phyloP scores from a whole-genome alignment of 108 stramenopile genomes.

The Aurantiochytrium sp. region DNA sequence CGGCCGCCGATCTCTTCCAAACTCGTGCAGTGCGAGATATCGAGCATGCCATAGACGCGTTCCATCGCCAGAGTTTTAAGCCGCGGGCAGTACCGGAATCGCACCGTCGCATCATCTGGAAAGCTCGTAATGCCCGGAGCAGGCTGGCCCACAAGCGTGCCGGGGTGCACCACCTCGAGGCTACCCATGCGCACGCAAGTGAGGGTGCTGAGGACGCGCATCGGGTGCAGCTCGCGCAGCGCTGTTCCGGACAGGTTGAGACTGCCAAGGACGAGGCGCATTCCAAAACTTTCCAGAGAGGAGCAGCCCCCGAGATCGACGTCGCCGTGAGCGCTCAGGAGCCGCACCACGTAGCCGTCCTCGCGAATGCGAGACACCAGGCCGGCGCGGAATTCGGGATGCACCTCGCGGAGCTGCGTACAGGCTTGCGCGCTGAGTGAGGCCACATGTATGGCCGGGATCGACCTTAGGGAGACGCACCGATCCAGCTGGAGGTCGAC shows the following conservation, averaged over 20 bases:
- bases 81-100: not conserved
- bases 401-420: not conserved
- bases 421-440: not conserved
- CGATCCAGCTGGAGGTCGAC: not conserved
- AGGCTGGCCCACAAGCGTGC: not conserved
- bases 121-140: not conserved
- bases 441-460: not conserved
- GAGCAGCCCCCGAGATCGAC: not conserved
- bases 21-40: not conserved
- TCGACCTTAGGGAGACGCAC: not conserved
- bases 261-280: not conserved
- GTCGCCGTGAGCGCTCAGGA: not conserved
- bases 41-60: not conserved
- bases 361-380: not conserved
- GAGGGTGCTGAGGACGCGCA: not conserved
- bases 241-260: not conserved
- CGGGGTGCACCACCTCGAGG: not conserved
- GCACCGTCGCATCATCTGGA: not conserved
- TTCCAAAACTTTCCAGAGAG: not conserved
- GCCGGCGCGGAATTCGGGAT: not conserved
- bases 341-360: not conserved
- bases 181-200: not conserved
- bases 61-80: not conserved
- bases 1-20: not conserved
- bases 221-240: not conserved